Base-by-base conservation (phyloP, 2,329 filamentous ascomycete species). In the Colletotrichum simmondsii region DNA sequence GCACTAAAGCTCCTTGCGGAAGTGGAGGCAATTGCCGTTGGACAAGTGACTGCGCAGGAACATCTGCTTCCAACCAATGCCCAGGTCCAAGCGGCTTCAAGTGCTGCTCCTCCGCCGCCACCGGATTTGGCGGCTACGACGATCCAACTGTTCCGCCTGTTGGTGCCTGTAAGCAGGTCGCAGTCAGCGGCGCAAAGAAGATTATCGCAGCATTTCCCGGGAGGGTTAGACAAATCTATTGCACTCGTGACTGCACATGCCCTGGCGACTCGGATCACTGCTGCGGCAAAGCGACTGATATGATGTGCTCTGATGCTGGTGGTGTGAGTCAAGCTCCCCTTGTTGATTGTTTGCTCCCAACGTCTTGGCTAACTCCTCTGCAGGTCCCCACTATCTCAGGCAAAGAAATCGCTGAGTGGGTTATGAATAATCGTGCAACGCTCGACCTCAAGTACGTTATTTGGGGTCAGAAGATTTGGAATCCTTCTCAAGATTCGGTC, bases 391-490 rank as follows among this genome's bases (percentile, higher is more conserved):
- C 82, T 8, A 74, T 81, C 24, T 82, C 81, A 1, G 85, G 85
- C 10, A 79, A 80, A 26, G 78, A 84, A 42, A 85, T 87, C 42
- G 86, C 85, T 2, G 84, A 87, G 76, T 87, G 85, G 84, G 80
- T 84, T 28, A 87, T 87, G 86, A 81, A 82, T 37, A 84, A 87
- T 73, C 80, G 81, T 16, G 75, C 57, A 30, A 46, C 77, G 5
- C 80, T 86, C 8, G 82, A 83, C 69, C 77, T 87, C 75, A 87
- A 85, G 77, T 87, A 87, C 72, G 81, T 87, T 60, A 87, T 87
- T 75, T 87, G 85, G 85, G 86, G 85, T 22, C 85, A 87, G 78
- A 82, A 80, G 72, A 87, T 87, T 76, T 87, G 85, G 85, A 82
- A 79, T 62, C 77, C 81, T 5, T 78, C 77, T 30, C 74, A 76